Conservation (phyloP, 495 filamentous ascomycete species). For the Trichoderma erinaceum region DNA sequence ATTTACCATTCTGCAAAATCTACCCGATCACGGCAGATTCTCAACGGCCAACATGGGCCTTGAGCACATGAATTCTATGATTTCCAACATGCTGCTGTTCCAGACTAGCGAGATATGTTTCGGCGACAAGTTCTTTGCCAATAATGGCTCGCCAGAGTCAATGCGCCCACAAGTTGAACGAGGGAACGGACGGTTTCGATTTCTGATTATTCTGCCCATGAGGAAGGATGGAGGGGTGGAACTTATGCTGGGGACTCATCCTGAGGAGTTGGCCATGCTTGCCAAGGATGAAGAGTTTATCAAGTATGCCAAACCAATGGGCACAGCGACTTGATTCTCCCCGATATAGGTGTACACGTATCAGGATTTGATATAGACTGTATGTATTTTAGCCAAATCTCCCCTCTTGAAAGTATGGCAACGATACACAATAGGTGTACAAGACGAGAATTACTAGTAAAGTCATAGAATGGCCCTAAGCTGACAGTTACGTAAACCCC, state of each 20-base stretch:
- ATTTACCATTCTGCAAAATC: constrained; percentile 25
- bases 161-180: constrained; percentile 29
- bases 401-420: too few relatives aligned
- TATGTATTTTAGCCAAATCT: too few relatives aligned
- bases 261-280: constrained; percentile 31
- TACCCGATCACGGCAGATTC: constrained; percentile 25
- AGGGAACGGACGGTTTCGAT: constrained; percentile 23
- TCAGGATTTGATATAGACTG: too few relatives aligned
- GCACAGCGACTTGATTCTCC: too few relatives aligned
- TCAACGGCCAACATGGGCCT: constrained; percentile 27
- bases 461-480: too few relatives aligned
- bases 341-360: too few relatives aligned
- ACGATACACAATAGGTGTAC: too few relatives aligned
- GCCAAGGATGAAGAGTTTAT: constrained; percentile 27
- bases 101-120: constrained; percentile 24
- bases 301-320: constrained; percentile 27
- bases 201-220: constrained; percentile 28
- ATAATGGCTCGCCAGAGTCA: constrained; percentile 24
- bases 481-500: too few relatives aligned
- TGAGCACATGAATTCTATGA: constrained; percentile 26
- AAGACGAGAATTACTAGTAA: too few relatives aligned
- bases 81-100: constrained; percentile 30
- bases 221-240: constrained; percentile 32
- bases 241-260: constrained; percentile 27
- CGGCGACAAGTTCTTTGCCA: constrained; percentile 27